Percentiles rank a stretch among this genome's conserved stretches.
These are phyloP conservation scores for Quercus phellos DNA, from an alignment of 331 rosid genomes.

Conservation along the genomic window DNA sequence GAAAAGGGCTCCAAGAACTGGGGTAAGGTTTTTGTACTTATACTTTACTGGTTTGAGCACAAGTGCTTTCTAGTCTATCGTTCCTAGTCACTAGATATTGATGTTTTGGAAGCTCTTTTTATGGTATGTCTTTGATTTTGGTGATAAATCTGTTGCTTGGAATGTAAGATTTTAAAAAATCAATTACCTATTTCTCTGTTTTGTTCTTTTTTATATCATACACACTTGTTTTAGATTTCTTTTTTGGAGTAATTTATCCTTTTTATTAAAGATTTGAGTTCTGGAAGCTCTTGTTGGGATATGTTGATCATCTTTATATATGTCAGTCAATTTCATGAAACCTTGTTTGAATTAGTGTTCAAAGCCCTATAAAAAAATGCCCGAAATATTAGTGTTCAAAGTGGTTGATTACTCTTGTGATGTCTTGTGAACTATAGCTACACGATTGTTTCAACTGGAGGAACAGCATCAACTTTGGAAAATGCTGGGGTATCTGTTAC, in stretches of 20 bases:
- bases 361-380: neutral
- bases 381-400: neutral
- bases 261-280: neutral
- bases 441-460: constrained; percentile 91
- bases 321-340: neutral
- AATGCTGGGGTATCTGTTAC: constrained; percentile 77
- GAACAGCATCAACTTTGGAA: constrained; percentile 84
- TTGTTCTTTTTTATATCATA: neutral
- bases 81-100: neutral
- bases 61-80: neutral
- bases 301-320: neutral
- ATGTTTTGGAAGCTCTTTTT: neutral
- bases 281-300: neutral
- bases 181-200: neutral
- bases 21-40: constrained; percentile 44
- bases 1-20: constrained; percentile 68
- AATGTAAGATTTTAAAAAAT: neutral
- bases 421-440: constrained; percentile 38
- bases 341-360: neutral
- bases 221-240: neutral
- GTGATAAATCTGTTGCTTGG: neutral
- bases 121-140: neutral
- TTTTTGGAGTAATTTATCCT: neutral
- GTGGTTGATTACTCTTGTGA: neutral
- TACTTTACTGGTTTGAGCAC: neutral